Evolutionary conservation across 2,329 filamentous ascomycete species (phyloP), one percentile per base, ranked within the genome.

Genomic region (Cadophora gregata): DNA sequence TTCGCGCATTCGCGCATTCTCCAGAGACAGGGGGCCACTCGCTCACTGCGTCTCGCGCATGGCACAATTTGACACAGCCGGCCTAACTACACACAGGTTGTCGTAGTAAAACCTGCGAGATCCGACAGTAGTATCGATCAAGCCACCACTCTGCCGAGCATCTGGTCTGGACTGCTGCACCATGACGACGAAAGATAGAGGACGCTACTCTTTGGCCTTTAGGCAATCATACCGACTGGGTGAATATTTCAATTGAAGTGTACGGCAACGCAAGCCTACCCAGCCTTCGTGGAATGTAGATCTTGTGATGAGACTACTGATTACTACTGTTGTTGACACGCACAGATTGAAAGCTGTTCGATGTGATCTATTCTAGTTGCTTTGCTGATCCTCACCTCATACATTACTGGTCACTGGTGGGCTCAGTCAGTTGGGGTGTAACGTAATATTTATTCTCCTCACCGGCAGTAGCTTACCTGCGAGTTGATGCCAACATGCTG

Each of bases 391-490:
- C 4, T 27, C 33, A 16, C 55, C 33, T 38, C 33, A 21, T 21
- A 25, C n/a, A 36, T 8, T 5, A n/a, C 14, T 36, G 38, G 42
- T 5, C 10, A 47, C 19, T 21, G 19, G 19, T 47, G 19, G 9
- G 14, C 42, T n/a, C 42, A 8, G 42, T 21, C 38, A 42, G 14
- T 42, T 24, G 19, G 31, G 12, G n/a, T 58, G 33, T 38, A 24
- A 58, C 21, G 55, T 58, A 53, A 53, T 31, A 53, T 6, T 53
- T 53, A 53, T 53, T 31, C 50, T 53, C 50, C 55, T 42, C 55
- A 9, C 27, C 12, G 21, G 21, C 33, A 42, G 31, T 38, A 25
- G 55, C 21, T 42, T 36, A 42, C 4, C 55, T 58, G 31, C 31
- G 24, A 9, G 27, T 25, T 12, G 53, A 42, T 42, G 6, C 10